phyloP scores from a whole-genome alignment of 768 basidiomycete genomes.

The Pisolithus sp. region DNA sequence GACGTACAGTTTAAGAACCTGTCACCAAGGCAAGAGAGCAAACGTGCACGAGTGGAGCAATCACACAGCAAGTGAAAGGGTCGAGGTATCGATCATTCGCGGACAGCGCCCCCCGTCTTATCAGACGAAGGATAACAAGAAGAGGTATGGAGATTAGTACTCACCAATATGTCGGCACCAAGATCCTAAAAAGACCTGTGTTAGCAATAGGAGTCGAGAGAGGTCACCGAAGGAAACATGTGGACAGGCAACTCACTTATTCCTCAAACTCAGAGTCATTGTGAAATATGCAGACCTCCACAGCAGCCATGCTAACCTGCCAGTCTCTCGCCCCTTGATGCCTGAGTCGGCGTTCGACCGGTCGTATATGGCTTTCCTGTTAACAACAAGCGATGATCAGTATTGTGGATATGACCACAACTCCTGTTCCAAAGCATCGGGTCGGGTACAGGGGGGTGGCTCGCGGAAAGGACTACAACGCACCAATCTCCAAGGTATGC shows the following conservation, averaged over 20 bases:
- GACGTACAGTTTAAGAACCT: constrained; percentile 67
- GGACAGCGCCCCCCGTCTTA: background rate
- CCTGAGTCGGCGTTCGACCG: constrained; percentile 44
- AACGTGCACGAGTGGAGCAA: background rate
- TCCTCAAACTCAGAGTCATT: constrained; percentile 64
- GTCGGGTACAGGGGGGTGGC: background rate
- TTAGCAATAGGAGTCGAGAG: constrained; percentile 2
- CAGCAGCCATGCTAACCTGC: constrained; percentile 68
- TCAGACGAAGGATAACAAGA: background rate
- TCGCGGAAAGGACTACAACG: constrained; percentile 14
- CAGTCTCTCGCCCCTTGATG: constrained; percentile 53
- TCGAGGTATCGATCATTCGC: background rate
- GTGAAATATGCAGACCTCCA: constrained; percentile 82
- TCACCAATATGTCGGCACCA: constrained; percentile 63
- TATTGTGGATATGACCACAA: background rate
- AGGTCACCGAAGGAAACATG: background rate
- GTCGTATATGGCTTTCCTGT: constrained; percentile 76
- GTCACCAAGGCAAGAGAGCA: background rate
- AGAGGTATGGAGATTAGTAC: constrained; percentile 10
- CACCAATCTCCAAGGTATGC: constrained; percentile 78
- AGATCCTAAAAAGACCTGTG: constrained; percentile 36
- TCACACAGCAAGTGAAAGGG: background rate
- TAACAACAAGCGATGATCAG: constrained; percentile 2
- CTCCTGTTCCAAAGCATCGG: background rate
- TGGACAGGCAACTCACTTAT: constrained; percentile 43